phyloP scores from a whole-genome alignment of 129 eudicot species.

The Tagetes erecta region DNA sequence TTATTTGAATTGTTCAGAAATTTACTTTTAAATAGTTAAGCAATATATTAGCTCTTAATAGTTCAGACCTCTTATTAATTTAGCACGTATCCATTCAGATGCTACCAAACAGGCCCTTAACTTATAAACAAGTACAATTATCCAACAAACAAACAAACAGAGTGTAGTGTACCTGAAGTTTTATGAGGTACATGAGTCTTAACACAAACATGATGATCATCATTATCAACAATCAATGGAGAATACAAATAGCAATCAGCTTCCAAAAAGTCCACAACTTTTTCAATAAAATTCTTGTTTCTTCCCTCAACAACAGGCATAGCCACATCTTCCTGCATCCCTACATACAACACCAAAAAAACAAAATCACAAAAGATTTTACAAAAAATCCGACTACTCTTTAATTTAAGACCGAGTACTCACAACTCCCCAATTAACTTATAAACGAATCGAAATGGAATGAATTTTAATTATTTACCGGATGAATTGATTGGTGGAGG shows the following conservation, averaged over 20 bases:
- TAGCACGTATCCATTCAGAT: too few relatives aligned
- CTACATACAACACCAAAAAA: slow-evolving; percentile 29
- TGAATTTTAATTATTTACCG: not conserved
- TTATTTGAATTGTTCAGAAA: too few relatives aligned
- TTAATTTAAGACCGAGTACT: too few relatives aligned
- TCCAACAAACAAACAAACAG: not conserved
- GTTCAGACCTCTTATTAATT: too few relatives aligned
- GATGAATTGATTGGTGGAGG: slow-evolving; percentile 11
- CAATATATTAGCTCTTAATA: too few relatives aligned
- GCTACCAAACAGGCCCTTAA: too few relatives aligned
- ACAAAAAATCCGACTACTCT: too few relatives aligned
- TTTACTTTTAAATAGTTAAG: too few relatives aligned
- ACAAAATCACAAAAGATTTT: not conserved
- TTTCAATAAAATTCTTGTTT: slow-evolving; percentile 20
- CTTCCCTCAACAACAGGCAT: slow-evolving; percentile 16
- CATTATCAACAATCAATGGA: slow-evolving; percentile 27
- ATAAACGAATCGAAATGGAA: not conserved
- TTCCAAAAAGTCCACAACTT: slow-evolving; percentile 29
- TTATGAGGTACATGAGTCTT: slow-evolving; percentile 7
- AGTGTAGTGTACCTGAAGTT: slow-evolving; percentile 16
- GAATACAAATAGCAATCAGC: slow-evolving; percentile 34
- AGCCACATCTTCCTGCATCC: slow-evolving; percentile 29
- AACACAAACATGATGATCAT: not conserved
- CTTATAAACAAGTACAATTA: not conserved
- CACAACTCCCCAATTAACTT: not conserved